Conservation (phyloP, 768 basidiomycete species). For the Amanita pallidorosea region DNA sequence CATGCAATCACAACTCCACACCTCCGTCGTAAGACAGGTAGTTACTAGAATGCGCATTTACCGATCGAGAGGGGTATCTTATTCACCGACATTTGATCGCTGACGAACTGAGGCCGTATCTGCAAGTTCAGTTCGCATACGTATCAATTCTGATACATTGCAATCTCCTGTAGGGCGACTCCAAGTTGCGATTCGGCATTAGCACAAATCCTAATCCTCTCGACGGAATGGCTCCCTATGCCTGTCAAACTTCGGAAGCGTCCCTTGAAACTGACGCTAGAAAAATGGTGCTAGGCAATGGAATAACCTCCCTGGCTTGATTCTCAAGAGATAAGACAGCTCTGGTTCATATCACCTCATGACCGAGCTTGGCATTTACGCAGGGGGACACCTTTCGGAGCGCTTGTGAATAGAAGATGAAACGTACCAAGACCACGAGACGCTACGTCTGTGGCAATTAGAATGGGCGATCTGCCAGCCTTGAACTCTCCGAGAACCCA, state of each 20-base stretch:
- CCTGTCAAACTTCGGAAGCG: slow-evolving; percentile 31
- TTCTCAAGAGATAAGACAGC: slow-evolving; percentile 13
- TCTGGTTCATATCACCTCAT: slow-evolving; percentile 12
- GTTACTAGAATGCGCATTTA: neutral
- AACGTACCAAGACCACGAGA: slow-evolving; percentile 99
- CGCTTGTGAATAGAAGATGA: slow-evolving; percentile 33
- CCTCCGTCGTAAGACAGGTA: slow-evolving; percentile 6
- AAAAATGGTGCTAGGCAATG: slow-evolving; percentile 2
- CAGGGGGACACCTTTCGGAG: slow-evolving; percentile 23
- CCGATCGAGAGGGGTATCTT: slow-evolving; percentile 6
- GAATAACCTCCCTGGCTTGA: slow-evolving; percentile 11
- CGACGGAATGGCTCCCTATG: slow-evolving; percentile 21
- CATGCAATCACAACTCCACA: neutral
- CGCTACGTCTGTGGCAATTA: slow-evolving; percentile 98
- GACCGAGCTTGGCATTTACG: slow-evolving; percentile 14
- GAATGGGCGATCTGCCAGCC: slow-evolving; percentile 91
- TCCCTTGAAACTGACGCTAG: slow-evolving; percentile 15
- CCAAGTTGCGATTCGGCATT: neutral
- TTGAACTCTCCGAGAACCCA: slow-evolving; percentile 99
- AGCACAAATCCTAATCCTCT: slow-evolving; percentile 21
- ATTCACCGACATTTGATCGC: neutral
- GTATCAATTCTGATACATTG: slow-evolving; percentile 1
- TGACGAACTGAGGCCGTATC: neutral
- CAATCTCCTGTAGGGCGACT: slow-evolving; percentile 11
- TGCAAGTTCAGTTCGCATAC: neutral